A percentile compares a stretch with the other conserved stretches of the same genome.
phyloP scores from a whole-genome alignment of 225 moss, liverwort and hornwort species.

The Marchantia paleacea region DNA sequence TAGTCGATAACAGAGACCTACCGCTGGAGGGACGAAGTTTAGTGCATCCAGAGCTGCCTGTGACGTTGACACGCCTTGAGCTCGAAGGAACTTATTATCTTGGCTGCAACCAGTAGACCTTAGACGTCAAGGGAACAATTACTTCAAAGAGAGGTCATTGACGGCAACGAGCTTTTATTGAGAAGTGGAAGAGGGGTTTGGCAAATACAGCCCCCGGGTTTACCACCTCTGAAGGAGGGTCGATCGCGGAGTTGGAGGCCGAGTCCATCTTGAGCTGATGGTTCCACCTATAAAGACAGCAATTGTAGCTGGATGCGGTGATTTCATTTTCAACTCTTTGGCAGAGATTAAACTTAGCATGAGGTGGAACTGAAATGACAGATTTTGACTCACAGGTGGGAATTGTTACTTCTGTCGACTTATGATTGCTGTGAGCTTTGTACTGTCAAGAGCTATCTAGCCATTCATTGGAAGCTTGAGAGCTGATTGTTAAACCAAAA shows the following conservation, averaged over 20 bases:
- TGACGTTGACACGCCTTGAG: background rate
- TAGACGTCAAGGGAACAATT: background rate
- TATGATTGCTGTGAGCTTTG: background rate
- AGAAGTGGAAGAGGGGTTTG: background rate
- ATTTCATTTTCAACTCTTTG: background rate
- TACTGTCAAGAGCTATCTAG: background rate
- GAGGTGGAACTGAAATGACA: background rate
- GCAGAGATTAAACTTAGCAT: background rate
- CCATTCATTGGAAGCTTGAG: background rate
- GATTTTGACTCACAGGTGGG: constrained; percentile 4
- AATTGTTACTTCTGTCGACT: background rate
- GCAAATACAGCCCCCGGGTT: background rate
- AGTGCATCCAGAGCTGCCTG: background rate
- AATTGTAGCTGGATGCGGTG: constrained; percentile 4
- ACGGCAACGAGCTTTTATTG: background rate
- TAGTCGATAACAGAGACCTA: background rate
- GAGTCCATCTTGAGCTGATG: background rate
- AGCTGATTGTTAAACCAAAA: background rate
- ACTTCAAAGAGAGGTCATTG: background rate
- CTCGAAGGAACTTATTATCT: background rate
- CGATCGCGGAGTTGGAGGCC: background rate
- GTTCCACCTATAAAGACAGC: background rate
- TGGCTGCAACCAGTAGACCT: background rate
- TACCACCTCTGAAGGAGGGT: background rate
- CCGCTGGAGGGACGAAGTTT: background rate